Conservation (phyloP, 169 alveolate genomes). For the Cyclospora cayetanensis region DNA sequence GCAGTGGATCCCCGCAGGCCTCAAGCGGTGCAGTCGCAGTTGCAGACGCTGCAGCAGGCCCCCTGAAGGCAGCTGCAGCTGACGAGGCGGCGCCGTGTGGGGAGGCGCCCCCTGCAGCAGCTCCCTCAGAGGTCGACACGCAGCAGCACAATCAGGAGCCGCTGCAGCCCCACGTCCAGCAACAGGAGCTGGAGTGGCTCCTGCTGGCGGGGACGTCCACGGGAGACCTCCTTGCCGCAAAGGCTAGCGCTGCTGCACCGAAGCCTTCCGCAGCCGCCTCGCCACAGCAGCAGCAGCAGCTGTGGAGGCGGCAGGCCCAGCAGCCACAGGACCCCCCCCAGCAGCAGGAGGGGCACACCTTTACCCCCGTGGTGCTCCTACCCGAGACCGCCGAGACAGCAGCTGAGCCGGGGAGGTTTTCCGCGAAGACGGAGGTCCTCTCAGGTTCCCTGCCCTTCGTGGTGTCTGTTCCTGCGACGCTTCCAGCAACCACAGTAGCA, state of each 20-base stretch:
- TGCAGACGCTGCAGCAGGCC: neutral
- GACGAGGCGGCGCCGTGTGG: neutral
- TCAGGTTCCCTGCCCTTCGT: neutral
- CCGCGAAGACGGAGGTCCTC: neutral
- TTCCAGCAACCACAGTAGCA: slow-evolving; percentile 24
- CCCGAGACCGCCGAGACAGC: neutral
- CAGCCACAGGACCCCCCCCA: slow-evolving; percentile 6
- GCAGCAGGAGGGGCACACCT: neutral
- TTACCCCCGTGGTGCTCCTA: neutral
- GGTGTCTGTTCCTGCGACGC: slow-evolving; percentile 8
- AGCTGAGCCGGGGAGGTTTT: neutral
- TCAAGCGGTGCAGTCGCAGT: neutral
- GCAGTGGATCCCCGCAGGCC: neutral
- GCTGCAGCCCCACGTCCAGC: slow-evolving; percentile 34
- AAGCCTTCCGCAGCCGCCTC: neutral
- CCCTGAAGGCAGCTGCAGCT: neutral
- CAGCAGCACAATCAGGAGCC: neutral
- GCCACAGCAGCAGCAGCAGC: slow-evolving; percentile 38
- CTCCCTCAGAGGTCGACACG: neutral
- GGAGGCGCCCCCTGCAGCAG: neutral
- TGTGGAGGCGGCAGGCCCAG: neutral
- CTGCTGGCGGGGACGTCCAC: slow-evolving; percentile 22
- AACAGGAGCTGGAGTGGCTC: slow-evolving; percentile 8
- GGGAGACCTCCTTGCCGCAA: neutral
- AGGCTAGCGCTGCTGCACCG: neutral